These are phyloP conservation scores for Oryza glumipatula DNA, from an alignment of 176 grass and related monocot species.

Conservation along the genomic window DNA sequence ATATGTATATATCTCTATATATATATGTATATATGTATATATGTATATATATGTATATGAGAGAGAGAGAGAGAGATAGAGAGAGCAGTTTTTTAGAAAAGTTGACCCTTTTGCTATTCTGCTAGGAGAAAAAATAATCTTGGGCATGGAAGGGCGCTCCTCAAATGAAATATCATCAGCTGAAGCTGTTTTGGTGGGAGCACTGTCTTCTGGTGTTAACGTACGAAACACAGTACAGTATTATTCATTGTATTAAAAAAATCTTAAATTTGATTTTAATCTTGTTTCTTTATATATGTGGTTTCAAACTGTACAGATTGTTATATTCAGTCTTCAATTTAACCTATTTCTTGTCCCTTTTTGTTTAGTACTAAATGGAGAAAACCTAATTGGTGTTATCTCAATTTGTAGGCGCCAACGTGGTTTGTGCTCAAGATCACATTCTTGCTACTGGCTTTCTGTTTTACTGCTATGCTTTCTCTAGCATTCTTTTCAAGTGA, in stretches of 20 bases:
- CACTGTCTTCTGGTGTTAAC: slow-evolving; percentile 90
- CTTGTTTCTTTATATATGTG: neutral
- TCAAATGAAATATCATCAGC: slow-evolving; percentile 64
- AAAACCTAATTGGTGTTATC: slow-evolving; percentile 31
- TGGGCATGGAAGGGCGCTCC: slow-evolving; percentile 50
- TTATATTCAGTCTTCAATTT: neutral
- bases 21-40: too few species aligned
- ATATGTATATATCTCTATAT: too few species aligned
- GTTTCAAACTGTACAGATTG: neutral
- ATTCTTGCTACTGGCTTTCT: slow-evolving; percentile 79
- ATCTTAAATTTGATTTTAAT: slow-evolving; percentile 12
- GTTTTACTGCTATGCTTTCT: slow-evolving; percentile 77
- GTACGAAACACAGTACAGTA: slow-evolving; percentile 28
- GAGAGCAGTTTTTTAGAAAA: neutral
- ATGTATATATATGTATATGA: too few species aligned
- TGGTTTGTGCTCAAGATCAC: slow-evolving; percentile 77
- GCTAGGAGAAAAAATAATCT: neutral
- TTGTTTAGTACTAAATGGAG: slow-evolving; percentile 15
- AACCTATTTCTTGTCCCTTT: slow-evolving; percentile 17
- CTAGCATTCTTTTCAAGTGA: slow-evolving; percentile 83
- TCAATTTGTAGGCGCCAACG: slow-evolving; percentile 63
- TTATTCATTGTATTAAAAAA: neutral
- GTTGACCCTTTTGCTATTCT: slow-evolving; percentile 13
- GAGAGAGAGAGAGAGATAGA: too few species aligned
- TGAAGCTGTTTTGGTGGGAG: slow-evolving; percentile 80